A percentile compares a stretch with the other conserved stretches of the same genome.
Conservation (phyloP, 1,139 yeast genomes). For the Lodderomyces orthopsilosis region DNA sequence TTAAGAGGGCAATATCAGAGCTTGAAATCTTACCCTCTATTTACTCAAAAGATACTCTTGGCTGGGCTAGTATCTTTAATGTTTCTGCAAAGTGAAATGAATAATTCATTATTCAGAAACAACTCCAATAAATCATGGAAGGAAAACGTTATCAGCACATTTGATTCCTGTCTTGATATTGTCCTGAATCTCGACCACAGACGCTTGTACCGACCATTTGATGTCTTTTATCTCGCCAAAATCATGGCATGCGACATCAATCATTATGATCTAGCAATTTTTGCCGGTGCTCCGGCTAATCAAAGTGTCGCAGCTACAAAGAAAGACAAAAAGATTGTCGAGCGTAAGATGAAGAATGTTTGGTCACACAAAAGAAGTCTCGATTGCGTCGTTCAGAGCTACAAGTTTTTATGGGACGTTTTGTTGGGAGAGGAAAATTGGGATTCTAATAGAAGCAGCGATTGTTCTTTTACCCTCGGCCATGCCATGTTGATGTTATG, state of each 20-base stretch:
- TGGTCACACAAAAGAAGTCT: constrained; percentile 40
- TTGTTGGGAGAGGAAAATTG: constrained; percentile 34
- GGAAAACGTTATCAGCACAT: constrained; percentile 29
- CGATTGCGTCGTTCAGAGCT: constrained; percentile 55
- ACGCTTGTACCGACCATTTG: constrained; percentile 54
- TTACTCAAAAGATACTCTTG: constrained; percentile 64
- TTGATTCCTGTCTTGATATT: background rate
- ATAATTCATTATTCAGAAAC: constrained; percentile 38
- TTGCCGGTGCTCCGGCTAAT: constrained; percentile 79
- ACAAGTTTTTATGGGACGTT: constrained; percentile 59
- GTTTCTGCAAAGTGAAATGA: constrained; percentile 73
- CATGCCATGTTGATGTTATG: constrained; percentile 48
- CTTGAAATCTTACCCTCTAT: constrained; percentile 21
- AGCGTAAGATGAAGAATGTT: constrained; percentile 46
- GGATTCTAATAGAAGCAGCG: constrained; percentile 35
- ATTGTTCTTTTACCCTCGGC: constrained; percentile 42
- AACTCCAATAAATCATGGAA: constrained; percentile 48
- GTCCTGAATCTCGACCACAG: background rate
- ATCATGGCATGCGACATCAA: constrained; percentile 55
- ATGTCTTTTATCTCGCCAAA: constrained; percentile 70
- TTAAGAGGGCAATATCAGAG: constrained; percentile 23
- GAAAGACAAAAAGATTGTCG: constrained; percentile 53
- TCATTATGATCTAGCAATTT: constrained; percentile 74
- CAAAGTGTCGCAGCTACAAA: constrained; percentile 70
- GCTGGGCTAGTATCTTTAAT: constrained; percentile 70